Evolutionary conservation across 257 asterid genomes (phyloP).

Genomic region (Avicennia marina): DNA sequence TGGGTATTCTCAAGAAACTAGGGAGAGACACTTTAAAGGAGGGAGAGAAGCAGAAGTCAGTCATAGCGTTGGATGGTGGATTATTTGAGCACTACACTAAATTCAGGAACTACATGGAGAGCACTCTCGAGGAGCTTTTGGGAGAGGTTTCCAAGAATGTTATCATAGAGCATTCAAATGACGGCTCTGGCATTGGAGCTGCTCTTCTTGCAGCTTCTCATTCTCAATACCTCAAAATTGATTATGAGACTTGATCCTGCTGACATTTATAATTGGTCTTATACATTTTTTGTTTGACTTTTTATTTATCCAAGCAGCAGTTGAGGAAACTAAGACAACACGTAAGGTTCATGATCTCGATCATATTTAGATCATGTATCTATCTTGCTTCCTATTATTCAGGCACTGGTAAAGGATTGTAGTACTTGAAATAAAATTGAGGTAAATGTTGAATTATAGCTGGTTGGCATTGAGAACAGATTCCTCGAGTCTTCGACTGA

Average conservation of each 20-base stretch:
- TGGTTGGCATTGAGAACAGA: no score
- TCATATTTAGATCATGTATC: no score
- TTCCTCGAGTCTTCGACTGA: no score
- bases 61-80: conserved; percentile 76
- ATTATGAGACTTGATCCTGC: conserved; percentile 23
- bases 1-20: conserved; percentile 70
- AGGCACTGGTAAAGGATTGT: no score
- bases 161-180: conserved; percentile 47
- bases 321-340: no score
- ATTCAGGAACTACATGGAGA: conserved; percentile 55
- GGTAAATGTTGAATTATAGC: no score
- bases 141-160: conserved; percentile 40
- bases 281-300: no score
- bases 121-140: conserved; percentile 60
- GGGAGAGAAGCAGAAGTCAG: conserved; percentile 52
- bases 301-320: no score
- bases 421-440: no score
- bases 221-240: conserved; percentile 53
- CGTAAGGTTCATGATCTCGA: no score
- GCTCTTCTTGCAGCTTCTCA: conserved; percentile 89
- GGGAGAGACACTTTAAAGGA: conserved; percentile 59
- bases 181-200: conserved; percentile 89
- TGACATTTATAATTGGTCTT: no score
- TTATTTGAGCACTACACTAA: conserved; percentile 67
- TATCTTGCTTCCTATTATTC: no score